Conservation (phyloP, 768 basidiomycete species). For the Leucocoprinus birnbaumii region DNA sequence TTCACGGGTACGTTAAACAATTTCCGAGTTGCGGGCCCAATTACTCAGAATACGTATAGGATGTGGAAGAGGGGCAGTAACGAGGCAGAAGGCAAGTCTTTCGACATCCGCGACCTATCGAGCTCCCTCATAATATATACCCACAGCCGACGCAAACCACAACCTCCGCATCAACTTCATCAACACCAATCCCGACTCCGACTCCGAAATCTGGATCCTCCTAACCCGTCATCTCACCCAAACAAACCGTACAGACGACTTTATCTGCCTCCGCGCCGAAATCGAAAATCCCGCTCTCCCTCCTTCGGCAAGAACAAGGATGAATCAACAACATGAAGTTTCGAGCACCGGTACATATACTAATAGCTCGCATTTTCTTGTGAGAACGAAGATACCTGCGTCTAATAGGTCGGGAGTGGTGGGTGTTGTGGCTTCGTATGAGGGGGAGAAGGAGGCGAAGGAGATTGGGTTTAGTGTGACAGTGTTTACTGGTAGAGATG, state of each 20-base stretch:
- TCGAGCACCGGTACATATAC: slow-evolving; percentile 43
- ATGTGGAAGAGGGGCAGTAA: slow-evolving; percentile 40
- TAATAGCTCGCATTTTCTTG: slow-evolving; percentile 49
- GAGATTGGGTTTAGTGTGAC: slow-evolving; percentile 70
- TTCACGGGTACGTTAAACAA: slow-evolving; percentile 64
- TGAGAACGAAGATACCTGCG: slow-evolving; percentile 33
- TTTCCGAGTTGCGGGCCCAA: neutral
- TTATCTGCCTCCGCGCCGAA: slow-evolving; percentile 59
- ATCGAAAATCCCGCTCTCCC: slow-evolving; percentile 38
- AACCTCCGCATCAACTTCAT: slow-evolving; percentile 7
- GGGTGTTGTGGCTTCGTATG: slow-evolving; percentile 64
- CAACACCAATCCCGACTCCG: slow-evolving; percentile 1
- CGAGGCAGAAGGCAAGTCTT: slow-evolving; percentile 19
- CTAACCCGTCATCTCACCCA: slow-evolving; percentile 72
- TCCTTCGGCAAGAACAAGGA: slow-evolving; percentile 1
- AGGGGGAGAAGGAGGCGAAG: slow-evolving; percentile 44
- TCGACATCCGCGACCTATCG: neutral
- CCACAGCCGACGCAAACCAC: slow-evolving; percentile 18
- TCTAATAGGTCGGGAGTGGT: slow-evolving; percentile 38
- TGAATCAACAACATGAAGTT: slow-evolving; percentile 3
- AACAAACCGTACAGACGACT: slow-evolving; percentile 60
- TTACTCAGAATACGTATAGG: slow-evolving; percentile 28
- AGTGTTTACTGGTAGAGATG: slow-evolving; percentile 43
- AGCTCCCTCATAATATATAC: neutral
- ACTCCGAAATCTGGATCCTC: slow-evolving; percentile 64